Evolutionary conservation across 768 basidiomycete genomes (phyloP).

Genomic region (Leccinum arenicola): DNA sequence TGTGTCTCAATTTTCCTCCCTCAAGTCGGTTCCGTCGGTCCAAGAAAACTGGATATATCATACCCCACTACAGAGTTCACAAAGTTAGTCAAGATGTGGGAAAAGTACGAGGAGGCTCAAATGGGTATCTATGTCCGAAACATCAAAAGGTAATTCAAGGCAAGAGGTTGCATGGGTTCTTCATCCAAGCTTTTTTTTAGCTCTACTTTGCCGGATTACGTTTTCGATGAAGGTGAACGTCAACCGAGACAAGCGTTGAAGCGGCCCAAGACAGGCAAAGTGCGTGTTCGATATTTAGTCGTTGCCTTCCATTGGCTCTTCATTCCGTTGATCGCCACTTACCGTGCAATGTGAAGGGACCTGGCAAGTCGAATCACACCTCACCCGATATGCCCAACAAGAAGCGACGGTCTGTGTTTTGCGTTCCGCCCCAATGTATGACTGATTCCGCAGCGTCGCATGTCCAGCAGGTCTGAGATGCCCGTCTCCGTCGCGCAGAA

Average conservation of each 20-base stretch:
- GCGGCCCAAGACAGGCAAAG: constrained; percentile 63
- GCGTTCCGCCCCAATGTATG: constrained; percentile 9
- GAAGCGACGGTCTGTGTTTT: constrained; percentile 69
- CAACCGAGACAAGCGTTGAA: constrained; percentile 70
- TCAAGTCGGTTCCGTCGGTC: constrained; percentile 72
- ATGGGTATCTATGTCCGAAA: constrained; percentile 96
- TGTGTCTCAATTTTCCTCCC: constrained; percentile 7
- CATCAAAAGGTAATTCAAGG: constrained; percentile 71
- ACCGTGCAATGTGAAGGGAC: constrained; percentile 46
- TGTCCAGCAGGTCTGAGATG: constrained; percentile 42
- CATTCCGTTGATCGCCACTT: constrained; percentile 19
- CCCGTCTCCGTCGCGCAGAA: constrained; percentile 24
- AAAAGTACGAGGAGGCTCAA: constrained; percentile 83
- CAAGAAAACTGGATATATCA: constrained; percentile 89
- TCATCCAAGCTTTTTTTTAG: constrained; percentile 39
- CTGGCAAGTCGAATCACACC: constrained; percentile 57
- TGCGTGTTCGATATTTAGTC: constrained; percentile 32
- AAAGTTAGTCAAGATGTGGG: constrained; percentile 93
- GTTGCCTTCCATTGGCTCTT: constrained; percentile 11
- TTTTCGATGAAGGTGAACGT: constrained; percentile 79
- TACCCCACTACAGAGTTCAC: constrained; percentile 96
- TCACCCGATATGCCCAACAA: constrained; percentile 77
- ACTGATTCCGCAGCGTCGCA: constrained; percentile 31
- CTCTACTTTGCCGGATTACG: constrained; percentile 73
- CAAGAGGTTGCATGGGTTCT: constrained; percentile 12